Percentiles rank a stretch among this genome's conserved stretches.
Conservation (phyloP, 805 yeast genomes). For the Monosporozyma aquatica region DNA sequence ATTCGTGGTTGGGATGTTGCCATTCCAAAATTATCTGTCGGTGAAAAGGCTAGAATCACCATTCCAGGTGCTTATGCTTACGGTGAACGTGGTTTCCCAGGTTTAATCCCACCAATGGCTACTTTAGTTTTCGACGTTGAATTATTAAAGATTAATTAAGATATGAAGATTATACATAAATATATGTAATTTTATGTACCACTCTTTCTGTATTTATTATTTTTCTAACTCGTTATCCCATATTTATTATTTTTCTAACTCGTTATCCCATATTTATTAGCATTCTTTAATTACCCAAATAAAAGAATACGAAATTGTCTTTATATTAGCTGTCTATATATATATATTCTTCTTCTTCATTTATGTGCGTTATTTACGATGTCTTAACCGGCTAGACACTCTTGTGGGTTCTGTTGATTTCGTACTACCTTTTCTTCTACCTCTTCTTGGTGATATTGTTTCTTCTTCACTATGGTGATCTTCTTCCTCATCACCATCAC, state of each 20-base stretch:
- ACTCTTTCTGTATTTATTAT: not conserved
- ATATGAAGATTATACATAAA: too few species aligned
- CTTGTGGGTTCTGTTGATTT: constrained; percentile 11
- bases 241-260: not conserved
- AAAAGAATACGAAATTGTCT: too few species aligned
- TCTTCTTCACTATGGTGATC: not conserved
- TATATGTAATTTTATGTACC: not conserved
- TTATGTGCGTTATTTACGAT: constrained; percentile 14
- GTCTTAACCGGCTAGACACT: constrained; percentile 26
- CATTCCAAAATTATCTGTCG: constrained; percentile 83
- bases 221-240: not conserved
- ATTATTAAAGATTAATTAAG: constrained; percentile 40
- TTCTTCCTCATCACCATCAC: not conserved
- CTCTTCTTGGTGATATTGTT: not conserved
- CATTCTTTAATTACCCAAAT: too few species aligned
- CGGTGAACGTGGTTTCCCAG: constrained; percentile 93
- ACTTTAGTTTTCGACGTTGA: constrained; percentile 83
- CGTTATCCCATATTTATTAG: not conserved
- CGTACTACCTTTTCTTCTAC: not conserved
- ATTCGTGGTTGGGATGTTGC: constrained; percentile 96
- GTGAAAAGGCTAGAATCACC: constrained; percentile 86
- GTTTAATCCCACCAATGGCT: constrained; percentile 93
- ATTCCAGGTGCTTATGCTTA: constrained; percentile 92
- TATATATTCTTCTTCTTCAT: not conserved
- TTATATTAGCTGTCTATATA: not conserved